Conservation (phyloP, 2,329 filamentous ascomycete genomes). For the Fusarium nodosum region DNA sequence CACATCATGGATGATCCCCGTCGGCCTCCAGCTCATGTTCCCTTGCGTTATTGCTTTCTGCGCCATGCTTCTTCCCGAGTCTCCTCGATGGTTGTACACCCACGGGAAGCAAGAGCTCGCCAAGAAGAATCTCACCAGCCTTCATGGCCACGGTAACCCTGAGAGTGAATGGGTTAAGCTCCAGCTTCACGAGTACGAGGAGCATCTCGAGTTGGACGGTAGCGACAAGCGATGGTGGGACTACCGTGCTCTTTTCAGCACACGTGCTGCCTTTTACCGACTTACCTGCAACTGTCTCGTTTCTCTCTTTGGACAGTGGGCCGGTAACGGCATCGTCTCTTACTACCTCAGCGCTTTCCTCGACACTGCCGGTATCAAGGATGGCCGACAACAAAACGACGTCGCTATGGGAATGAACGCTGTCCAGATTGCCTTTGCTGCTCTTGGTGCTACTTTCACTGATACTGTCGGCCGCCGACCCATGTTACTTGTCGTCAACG, state of each 20-base stretch:
- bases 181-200: conserved; percentile 61
- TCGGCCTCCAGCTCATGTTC: conserved; percentile 59
- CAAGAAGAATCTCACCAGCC: conserved; percentile 53
- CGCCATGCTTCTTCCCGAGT: conserved; percentile 53
- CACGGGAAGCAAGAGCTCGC: conserved; percentile 52
- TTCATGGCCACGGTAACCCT: conserved; percentile 61
- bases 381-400: conserved; percentile 57
- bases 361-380: conserved; percentile 63
- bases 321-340: conserved; percentile 58
- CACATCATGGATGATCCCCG: conserved; percentile 57
- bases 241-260: conserved; percentile 61
- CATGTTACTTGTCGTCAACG: conserved; percentile 62
- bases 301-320: conserved; percentile 63
- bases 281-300: conserved; percentile 60
- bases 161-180: conserved; percentile 53
- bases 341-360: conserved; percentile 67
- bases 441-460: conserved; percentile 62
- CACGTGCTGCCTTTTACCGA: conserved; percentile 58
- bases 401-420: conserved; percentile 64
- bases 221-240: conserved; percentile 64
- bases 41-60: conserved; percentile 53
- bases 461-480: conserved; percentile 66
- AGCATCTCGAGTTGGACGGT: conserved; percentile 60
- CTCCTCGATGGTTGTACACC: conserved; percentile 59
- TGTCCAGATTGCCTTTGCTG: conserved; percentile 63